Conservation (phyloP, 192 early-diverging fungal genomes). For the Linderina pennispora region DNA sequence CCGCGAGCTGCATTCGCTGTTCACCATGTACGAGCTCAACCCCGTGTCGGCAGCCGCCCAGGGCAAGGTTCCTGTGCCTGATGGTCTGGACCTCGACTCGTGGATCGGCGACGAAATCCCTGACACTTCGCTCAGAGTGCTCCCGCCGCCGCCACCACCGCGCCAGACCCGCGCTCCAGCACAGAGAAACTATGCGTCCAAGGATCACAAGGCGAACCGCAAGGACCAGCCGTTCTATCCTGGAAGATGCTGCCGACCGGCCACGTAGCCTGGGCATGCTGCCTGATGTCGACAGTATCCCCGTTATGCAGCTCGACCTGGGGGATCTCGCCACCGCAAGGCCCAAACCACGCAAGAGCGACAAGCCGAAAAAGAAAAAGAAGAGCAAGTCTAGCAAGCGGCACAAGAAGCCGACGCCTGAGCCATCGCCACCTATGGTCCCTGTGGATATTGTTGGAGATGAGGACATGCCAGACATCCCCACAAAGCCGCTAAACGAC, state of each 20-base stretch:
- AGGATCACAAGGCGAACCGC: constrained; percentile 24
- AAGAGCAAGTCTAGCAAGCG: constrained; percentile 16
- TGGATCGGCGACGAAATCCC: constrained; percentile 74
- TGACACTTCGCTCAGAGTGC: constrained; percentile 48
- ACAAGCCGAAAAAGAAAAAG: constrained; percentile 10
- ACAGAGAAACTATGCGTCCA: constrained; percentile 16
- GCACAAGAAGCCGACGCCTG: constrained; percentile 4
- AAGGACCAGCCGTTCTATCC: constrained; percentile 59
- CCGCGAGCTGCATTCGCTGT: constrained; percentile 56
- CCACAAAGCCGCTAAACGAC: too few species aligned
- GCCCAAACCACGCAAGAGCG: constrained; percentile 6
- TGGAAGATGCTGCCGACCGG: constrained; percentile 26
- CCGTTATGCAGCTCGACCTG: constrained; percentile 68
- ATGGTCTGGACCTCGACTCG: constrained; percentile 76
- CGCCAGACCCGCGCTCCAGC: constrained; percentile 14
- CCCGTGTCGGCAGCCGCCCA: constrained; percentile 89
- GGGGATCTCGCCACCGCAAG: constrained; percentile 18
- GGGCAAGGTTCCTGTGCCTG: constrained; percentile 80
- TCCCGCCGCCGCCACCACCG: constrained; percentile 27
- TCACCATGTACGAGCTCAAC: constrained; percentile 79
- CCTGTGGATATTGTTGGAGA: constrained; percentile 40
- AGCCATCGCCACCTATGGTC: constrained; percentile 16
- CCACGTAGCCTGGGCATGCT: constrained; percentile 40
- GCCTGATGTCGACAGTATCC: constrained; percentile 74
- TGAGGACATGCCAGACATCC: constrained; percentile 30